Percentiles rank a stretch among this genome's conserved stretches.
phyloP scores from a whole-genome alignment of 2,329 filamentous ascomycete species.

The Trichoderma sp. region DNA sequence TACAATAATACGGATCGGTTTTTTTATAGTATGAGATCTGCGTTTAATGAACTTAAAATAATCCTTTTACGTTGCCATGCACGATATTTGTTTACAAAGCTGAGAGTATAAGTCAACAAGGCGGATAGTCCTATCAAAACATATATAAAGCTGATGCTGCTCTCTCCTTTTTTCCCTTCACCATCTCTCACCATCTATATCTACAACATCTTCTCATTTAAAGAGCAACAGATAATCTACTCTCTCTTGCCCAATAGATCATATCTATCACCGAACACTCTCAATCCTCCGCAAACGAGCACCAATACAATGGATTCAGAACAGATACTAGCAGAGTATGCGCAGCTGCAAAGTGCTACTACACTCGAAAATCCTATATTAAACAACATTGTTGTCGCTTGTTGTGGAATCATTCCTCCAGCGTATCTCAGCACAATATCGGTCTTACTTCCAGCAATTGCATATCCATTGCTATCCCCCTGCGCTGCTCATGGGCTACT shows the following conservation, averaged over 20 bases:
- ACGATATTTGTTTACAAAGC: neutral
- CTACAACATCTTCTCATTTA: neutral
- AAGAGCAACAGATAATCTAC: rapidly evolving
- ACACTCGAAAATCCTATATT: neutral
- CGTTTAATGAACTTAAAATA: neutral
- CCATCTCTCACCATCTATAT: neutral
- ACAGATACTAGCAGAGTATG: too few species aligned
- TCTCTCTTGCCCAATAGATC: rapidly evolving
- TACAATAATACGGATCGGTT: too few species aligned
- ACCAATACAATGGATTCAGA: neutral
- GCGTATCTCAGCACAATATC: neutral
- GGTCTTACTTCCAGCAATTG: neutral
- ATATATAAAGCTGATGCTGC: neutral
- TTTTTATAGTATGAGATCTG: too few species aligned
- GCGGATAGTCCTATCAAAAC: neutral
- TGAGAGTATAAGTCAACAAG: neutral
- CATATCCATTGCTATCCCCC: neutral
- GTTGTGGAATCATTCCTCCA: neutral
- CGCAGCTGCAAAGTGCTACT: neutral
- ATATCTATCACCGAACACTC: neutral
- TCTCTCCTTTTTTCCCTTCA: too few species aligned
- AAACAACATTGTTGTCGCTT: neutral
- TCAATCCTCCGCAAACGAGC: neutral
- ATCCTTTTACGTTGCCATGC: neutral
- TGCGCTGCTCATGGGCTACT: neutral